phyloP scores from a whole-genome alignment of 805 yeast genomes.

The Kodamaea fukazawae region DNA sequence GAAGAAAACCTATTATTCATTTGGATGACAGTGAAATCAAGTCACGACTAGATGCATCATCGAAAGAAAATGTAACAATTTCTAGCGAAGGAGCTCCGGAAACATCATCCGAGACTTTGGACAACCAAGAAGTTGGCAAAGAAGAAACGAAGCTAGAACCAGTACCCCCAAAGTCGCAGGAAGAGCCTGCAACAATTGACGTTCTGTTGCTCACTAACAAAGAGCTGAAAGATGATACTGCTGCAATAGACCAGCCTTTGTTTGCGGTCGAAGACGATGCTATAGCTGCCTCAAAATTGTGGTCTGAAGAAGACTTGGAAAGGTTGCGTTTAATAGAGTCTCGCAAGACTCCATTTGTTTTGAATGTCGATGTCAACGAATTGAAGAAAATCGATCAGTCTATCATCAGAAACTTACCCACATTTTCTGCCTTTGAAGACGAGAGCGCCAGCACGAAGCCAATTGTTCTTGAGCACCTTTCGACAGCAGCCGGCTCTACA shows the following conservation, averaged over 20 bases:
- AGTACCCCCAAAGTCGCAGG: too few species aligned
- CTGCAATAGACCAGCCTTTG: too few species aligned
- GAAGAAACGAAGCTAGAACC: too few species aligned
- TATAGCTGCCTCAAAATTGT: not conserved
- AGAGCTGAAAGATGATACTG: too few species aligned
- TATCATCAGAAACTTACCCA: constrained; percentile 46
- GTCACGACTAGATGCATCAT: constrained; percentile 1
- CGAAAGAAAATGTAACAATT: too few species aligned
- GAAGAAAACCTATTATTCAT: constrained; percentile 42
- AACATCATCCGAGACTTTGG: too few species aligned
- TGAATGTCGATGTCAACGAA: constrained; percentile 40
- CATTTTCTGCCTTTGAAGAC: constrained; percentile 47
- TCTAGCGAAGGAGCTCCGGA: too few species aligned
- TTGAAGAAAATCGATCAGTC: constrained; percentile 47
- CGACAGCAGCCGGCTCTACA: not conserved
- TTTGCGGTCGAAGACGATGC: not conserved
- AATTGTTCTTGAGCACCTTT: not conserved
- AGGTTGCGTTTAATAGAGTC: constrained; percentile 5
- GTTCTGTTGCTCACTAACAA: too few species aligned
- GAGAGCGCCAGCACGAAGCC: constrained; percentile 11
- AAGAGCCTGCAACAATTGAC: too few species aligned
- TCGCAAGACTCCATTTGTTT: constrained; percentile 40
- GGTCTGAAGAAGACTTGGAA: constrained; percentile 4
- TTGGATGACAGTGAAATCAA: constrained; percentile 12
- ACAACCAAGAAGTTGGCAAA: too few species aligned